phyloP scores from a whole-genome alignment of 768 basidiomycete genomes.

The Boletus tylopilopsis region DNA sequence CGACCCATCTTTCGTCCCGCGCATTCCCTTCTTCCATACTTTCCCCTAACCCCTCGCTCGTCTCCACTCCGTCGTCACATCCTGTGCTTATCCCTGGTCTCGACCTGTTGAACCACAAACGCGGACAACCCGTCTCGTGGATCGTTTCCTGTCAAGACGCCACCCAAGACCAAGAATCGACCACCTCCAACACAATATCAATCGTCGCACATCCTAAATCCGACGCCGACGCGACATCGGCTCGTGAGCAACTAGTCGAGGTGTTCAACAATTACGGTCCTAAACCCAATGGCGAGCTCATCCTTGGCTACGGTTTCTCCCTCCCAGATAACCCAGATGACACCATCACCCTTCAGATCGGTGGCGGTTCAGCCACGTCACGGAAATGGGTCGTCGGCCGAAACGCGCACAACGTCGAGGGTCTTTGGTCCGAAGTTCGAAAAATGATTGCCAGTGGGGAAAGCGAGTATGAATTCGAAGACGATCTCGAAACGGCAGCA shows the following conservation, averaged over 20 bases:
- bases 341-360: constrained; percentile 75
- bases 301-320: constrained; percentile 91
- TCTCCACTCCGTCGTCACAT: constrained; percentile 48
- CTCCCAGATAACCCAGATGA: constrained; percentile 79
- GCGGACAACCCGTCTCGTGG: constrained; percentile 83
- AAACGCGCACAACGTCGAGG: constrained; percentile 48
- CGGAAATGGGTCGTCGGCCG: constrained; percentile 65
- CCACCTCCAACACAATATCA: constrained; percentile 44
- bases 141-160: constrained; percentile 43
- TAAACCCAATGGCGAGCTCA: constrained; percentile 86
- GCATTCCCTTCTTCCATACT: constrained; percentile 88
- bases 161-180: background rate
- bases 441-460: constrained; percentile 26
- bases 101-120: constrained; percentile 83
- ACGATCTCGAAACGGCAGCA: constrained; percentile 65
- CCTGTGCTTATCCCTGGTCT: constrained; percentile 86
- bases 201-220: constrained; percentile 52
- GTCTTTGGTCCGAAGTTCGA: constrained; percentile 56
- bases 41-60: constrained; percentile 49
- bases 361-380: constrained; percentile 44
- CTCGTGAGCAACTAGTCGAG: constrained; percentile 32
- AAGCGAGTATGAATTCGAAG: constrained; percentile 42
- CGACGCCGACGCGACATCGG: constrained; percentile 10
- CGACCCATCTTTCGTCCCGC: constrained; percentile 81
- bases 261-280: constrained; percentile 91